Conservation (phyloP, 352 stramenopile species). For the Globisporangium emineosum region DNA sequence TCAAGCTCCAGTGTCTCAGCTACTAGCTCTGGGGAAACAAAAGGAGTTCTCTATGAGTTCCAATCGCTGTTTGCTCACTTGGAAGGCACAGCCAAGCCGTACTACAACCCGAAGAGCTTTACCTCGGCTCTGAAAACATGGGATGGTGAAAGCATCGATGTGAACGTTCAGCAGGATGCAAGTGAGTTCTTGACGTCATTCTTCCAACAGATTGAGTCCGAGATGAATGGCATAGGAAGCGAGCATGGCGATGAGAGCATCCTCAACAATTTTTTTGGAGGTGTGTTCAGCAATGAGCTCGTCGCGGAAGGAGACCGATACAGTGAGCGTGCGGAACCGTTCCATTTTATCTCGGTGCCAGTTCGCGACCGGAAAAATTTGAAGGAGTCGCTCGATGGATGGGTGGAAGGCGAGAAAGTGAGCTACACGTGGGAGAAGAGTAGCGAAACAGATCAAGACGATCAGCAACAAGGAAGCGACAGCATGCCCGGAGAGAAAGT, state of each 20-base stretch:
- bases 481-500: constrained; percentile 53
- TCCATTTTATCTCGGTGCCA: constrained; percentile 89
- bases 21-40: constrained; percentile 23
- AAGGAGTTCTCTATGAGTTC: constrained; percentile 76
- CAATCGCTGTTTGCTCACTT: constrained; percentile 91
- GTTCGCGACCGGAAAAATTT: constrained; percentile 87
- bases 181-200: constrained; percentile 93
- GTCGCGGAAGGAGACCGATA: constrained; percentile 84
- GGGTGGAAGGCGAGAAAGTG: constrained; percentile 88
- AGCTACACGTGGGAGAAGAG: constrained; percentile 88
- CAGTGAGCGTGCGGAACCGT: constrained; percentile 87
- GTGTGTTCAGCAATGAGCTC: constrained; percentile 91
- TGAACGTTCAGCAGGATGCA: constrained; percentile 91
- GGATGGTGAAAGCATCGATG: constrained; percentile 85
- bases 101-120: constrained; percentile 82
- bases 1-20: constrained; percentile 10
- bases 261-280: constrained; percentile 85
- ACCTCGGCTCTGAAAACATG: constrained; percentile 84
- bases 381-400: constrained; percentile 81
- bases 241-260: constrained; percentile 70
- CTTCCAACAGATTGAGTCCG: constrained; percentile 90
- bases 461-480: constrained; percentile 16
- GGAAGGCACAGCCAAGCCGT: constrained; percentile 78
- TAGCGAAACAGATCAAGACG: constrained; percentile 24
- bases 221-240: constrained; percentile 77